Percentiles rank a stretch among this genome's conserved stretches.
Evolutionary conservation across 768 basidiomycete genomes (phyloP).

Genomic region (Tylopilus subfusipes): DNA sequence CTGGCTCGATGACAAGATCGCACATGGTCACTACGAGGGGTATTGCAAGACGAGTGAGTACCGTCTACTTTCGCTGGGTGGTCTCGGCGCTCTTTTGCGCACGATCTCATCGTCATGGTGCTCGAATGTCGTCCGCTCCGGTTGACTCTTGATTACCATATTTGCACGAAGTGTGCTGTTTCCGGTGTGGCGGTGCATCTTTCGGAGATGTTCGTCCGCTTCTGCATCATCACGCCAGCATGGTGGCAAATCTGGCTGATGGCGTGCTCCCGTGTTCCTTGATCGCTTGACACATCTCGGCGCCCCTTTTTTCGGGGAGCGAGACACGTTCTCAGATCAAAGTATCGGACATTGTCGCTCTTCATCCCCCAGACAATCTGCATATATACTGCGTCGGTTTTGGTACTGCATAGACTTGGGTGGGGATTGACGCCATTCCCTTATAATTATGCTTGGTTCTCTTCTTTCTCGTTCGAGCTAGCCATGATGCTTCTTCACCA

Average conservation of each 20-base stretch:
- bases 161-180: slow-evolving; percentile 5
- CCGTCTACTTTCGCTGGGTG: not conserved
- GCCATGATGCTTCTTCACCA: not conserved
- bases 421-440: not conserved
- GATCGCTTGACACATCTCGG: slow-evolving; percentile 6
- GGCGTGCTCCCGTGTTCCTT: not conserved
- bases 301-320: not conserved
- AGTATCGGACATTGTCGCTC: not conserved
- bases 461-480: not conserved
- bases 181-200: not conserved
- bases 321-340: not conserved
- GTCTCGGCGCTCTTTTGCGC: not conserved
- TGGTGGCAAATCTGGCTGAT: slow-evolving; percentile 4
- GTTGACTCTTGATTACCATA: slow-evolving; percentile 10
- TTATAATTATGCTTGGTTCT: not conserved
- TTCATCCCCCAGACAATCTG: not conserved
- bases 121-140: not conserved
- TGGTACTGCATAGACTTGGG: not conserved
- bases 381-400: not conserved
- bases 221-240: not conserved
- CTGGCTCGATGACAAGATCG: too few species aligned
- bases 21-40: slow-evolving; percentile 93
- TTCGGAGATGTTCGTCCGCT: not conserved
- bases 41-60: slow-evolving; percentile 95
- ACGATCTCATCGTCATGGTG: not conserved